Conservation (phyloP, 371 early-diverging fungal species). For the Mortierella sp. region DNA sequence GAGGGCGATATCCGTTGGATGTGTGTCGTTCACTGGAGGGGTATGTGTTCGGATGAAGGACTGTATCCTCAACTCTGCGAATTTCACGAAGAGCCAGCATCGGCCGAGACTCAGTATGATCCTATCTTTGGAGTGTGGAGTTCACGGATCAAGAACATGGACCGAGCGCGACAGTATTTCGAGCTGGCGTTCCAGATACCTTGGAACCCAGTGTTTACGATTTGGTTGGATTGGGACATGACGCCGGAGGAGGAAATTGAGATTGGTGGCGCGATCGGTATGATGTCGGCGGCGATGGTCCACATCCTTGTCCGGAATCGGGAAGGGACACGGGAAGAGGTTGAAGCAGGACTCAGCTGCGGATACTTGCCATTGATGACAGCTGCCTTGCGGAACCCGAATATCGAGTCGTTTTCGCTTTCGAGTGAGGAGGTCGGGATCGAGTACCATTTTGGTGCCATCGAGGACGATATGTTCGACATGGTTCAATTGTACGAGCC, state of each 20-base stretch:
- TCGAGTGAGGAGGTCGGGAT: neutral
- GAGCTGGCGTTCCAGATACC: slow-evolving; percentile 27
- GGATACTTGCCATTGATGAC: neutral
- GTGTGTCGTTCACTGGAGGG: neutral
- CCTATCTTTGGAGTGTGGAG: slow-evolving; percentile 26
- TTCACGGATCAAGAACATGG: slow-evolving; percentile 22
- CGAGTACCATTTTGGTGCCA: neutral
- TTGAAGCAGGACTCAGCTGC: neutral
- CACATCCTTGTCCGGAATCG: slow-evolving; percentile 14
- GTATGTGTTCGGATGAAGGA: neutral
- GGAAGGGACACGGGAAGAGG: neutral
- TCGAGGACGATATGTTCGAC: neutral
- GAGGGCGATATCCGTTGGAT: neutral
- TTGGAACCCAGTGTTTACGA: slow-evolving; percentile 14
- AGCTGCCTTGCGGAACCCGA: neutral
- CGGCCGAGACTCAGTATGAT: neutral
- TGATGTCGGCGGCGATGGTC: slow-evolving; percentile 27
- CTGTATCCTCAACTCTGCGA: neutral
- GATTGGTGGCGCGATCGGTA: slow-evolving; percentile 24
- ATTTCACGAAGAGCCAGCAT: neutral
- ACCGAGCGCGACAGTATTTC: slow-evolving; percentile 22
- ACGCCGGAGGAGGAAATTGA: slow-evolving; percentile 28
- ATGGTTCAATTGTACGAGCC: neutral
- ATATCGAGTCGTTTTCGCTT: neutral
- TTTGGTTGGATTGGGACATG: slow-evolving; percentile 46